Evolutionary conservation across 2,329 filamentous ascomycete genomes (phyloP).

Genomic region (Botrytis pseudocinerea): DNA sequence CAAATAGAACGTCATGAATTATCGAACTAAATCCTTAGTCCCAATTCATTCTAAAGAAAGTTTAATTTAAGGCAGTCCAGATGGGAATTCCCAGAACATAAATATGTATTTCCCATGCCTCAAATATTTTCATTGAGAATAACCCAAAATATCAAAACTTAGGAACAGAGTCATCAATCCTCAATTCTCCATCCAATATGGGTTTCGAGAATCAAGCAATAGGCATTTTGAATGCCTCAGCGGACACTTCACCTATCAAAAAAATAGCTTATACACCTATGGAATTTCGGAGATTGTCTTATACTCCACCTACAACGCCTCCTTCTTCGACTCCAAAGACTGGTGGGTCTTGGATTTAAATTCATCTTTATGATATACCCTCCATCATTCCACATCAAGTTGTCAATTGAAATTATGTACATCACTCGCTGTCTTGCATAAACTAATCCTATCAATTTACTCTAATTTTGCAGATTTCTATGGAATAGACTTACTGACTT

Average conservation of each 20-base stretch:
- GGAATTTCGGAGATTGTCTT: neutral
- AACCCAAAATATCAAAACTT: neutral
- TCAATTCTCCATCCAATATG: neutral
- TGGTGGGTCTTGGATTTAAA: neutral
- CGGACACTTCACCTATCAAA: neutral
- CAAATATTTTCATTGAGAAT: neutral
- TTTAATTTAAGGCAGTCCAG: neutral
- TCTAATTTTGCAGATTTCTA: neutral
- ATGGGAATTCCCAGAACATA: neutral
- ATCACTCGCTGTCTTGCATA: neutral
- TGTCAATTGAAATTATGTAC: neutral
- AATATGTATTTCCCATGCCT: neutral
- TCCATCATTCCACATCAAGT: neutral
- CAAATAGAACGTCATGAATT: neutral
- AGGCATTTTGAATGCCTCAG: neutral
- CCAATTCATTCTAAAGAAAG: neutral
- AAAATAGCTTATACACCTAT: neutral
- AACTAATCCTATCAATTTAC: neutral
- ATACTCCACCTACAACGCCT: neutral
- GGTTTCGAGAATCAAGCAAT: neutral
- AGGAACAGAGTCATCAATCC: neutral
- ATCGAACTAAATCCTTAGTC: neutral
- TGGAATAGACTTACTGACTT: neutral
- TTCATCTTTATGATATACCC: neutral
- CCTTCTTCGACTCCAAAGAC: neutral